A percentile compares a stretch with the other conserved stretches of the same genome.
Conservation (phyloP, 2,329 filamentous ascomycete species). For the Fusarium sp. region DNA sequence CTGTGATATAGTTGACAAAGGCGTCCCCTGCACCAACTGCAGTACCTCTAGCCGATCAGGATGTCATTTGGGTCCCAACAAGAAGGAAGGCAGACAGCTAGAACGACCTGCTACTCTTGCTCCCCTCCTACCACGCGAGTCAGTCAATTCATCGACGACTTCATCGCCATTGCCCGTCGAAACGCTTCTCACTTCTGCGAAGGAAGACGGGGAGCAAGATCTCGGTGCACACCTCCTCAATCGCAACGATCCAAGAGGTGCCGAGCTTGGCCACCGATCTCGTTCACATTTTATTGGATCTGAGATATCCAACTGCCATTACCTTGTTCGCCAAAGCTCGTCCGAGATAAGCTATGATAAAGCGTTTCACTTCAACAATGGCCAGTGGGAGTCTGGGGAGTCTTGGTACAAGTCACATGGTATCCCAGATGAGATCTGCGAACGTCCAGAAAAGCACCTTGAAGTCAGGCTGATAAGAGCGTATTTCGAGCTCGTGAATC, state of each 20-base stretch:
- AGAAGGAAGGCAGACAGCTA: not conserved
- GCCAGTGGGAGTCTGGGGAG: not conserved
- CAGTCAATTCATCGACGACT: not conserved
- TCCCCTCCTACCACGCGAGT: slow-evolving; percentile 1
- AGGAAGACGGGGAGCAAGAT: slow-evolving; percentile 1
- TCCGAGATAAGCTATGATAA: not conserved
- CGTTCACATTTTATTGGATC: slow-evolving; percentile 15
- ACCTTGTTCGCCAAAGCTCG: slow-evolving; percentile 6
- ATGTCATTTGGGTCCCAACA: slow-evolving; percentile 12
- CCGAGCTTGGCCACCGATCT: slow-evolving; percentile 16
- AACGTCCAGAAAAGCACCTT: slow-evolving; percentile 3
- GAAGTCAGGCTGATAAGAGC: slow-evolving; percentile 1
- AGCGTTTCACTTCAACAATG: slow-evolving; percentile 19
- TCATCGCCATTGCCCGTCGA: not conserved
- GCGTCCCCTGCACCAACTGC: slow-evolving; percentile 14
- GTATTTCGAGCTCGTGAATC: slow-evolving; percentile 7
- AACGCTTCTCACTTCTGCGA: rapidly evolving
- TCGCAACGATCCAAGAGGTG: slow-evolving; percentile 1
- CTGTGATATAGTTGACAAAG: slow-evolving; percentile 12
- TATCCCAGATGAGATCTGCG: not conserved
- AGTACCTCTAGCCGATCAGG: not conserved
- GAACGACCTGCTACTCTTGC: not conserved
- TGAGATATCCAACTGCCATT: slow-evolving; percentile 10
- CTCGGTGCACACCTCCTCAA: slow-evolving; percentile 5
- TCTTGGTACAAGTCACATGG: slow-evolving; percentile 8